Percentiles rank a stretch among this genome's conserved stretches.
Conservation (phyloP, 148 eudicot genomes). For the Fagopyrum tataricum region DNA sequence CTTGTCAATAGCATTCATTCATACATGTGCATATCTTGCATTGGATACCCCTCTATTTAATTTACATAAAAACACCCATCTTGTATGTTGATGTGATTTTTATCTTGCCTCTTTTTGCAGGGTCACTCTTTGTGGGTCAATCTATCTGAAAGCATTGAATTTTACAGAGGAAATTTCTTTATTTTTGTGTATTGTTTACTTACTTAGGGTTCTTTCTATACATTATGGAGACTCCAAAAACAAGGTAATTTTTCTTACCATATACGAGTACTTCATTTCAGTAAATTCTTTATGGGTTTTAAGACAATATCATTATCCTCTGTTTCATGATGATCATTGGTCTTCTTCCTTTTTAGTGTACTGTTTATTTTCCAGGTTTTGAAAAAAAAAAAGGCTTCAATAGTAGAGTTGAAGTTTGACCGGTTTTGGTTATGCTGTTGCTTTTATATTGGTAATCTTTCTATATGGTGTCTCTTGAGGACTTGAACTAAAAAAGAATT, state of each 20-base stretch:
- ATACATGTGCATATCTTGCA: conserved; percentile 25
- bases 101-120: conserved; percentile 33
- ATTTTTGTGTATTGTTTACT: neutral
- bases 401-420: neutral
- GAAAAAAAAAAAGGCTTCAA: neutral
- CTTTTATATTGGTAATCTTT: neutral
- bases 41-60: conserved; percentile 34
- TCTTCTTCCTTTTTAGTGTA: neutral
- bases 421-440: neutral
- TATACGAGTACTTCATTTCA: neutral
- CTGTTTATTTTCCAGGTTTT: too few relatives aligned
- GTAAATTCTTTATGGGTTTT: conserved; percentile 10
- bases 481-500: neutral
- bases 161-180: conserved; percentile 9
- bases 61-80: neutral
- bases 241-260: conserved; percentile 44
- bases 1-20: conserved; percentile 13
- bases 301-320: neutral
- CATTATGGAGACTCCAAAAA: conserved; percentile 70
- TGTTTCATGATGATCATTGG: neutral
- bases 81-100: conserved; percentile 23
- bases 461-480: neutral
- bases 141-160: conserved; percentile 36
- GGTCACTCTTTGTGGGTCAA: conserved; percentile 38
- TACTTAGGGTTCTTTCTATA: conserved; percentile 18